These are phyloP conservation scores for Botryosphaeria dothidea DNA, from an alignment of 2,329 filamentous ascomycete genomes.

Conservation along the genomic window DNA sequence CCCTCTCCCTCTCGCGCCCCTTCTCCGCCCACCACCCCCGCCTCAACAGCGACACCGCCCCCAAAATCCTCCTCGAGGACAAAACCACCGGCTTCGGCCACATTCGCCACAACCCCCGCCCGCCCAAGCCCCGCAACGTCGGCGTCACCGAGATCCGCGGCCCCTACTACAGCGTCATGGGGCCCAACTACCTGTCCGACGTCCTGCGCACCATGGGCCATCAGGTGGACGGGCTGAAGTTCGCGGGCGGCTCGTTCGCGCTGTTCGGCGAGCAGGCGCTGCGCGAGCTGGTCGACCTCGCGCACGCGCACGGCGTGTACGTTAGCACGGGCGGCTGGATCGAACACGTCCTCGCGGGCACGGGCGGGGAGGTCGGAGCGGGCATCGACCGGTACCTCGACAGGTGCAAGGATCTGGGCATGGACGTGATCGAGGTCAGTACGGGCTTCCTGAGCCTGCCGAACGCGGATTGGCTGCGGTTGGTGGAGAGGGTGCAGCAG, in stretches of 20 bases:
- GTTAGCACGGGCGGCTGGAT: slow-evolving; percentile 59
- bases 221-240: slow-evolving; percentile 58
- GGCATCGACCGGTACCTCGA: slow-evolving; percentile 55
- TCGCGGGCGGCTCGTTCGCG: slow-evolving; percentile 56
- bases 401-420: slow-evolving; percentile 55
- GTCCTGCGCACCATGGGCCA: slow-evolving; percentile 57
- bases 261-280: slow-evolving; percentile 50
- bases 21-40: background rate
- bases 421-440: slow-evolving; percentile 58
- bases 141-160: slow-evolving; percentile 59
- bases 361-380: slow-evolving; percentile 45
- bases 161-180: slow-evolving; percentile 58
- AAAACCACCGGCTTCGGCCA: slow-evolving; percentile 53
- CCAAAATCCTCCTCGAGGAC: slow-evolving; percentile 43
- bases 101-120: slow-evolving; percentile 50
- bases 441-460: slow-evolving; percentile 52
- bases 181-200: slow-evolving; percentile 54
- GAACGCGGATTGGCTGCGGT: slow-evolving; percentile 23
- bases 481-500: slow-evolving; percentile 38
- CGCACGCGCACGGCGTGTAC: slow-evolving; percentile 52
- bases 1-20: background rate
- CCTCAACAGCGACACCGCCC: background rate
- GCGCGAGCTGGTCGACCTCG: slow-evolving; percentile 51
- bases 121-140: slow-evolving; percentile 50
- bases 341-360: slow-evolving; percentile 49